These are phyloP conservation scores for Musa acuminata DNA, from an alignment of 176 grass and related monocot species.

Conservation along the genomic window DNA sequence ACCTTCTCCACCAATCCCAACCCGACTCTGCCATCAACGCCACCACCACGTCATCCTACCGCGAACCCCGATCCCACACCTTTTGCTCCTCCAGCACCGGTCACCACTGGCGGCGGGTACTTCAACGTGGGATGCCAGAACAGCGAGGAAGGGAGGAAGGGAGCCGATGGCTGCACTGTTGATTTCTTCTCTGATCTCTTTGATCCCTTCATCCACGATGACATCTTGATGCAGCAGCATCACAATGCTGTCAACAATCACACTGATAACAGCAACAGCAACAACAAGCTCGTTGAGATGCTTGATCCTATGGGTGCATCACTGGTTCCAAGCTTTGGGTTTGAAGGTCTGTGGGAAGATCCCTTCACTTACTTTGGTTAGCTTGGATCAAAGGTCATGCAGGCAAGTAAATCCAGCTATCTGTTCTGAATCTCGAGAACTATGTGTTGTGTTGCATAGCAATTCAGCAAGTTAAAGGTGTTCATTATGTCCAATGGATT, in stretches of 20 bases:
- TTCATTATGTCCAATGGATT: background rate
- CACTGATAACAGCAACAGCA: background rate
- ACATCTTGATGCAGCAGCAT: background rate
- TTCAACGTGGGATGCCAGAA: too few relatives aligned
- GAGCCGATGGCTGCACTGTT: background rate
- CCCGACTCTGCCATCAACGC: background rate
- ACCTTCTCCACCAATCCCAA: background rate
- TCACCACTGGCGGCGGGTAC: background rate
- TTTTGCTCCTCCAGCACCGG: background rate
- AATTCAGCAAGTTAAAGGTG: background rate
- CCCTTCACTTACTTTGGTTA: background rate
- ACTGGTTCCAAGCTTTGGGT: background rate
- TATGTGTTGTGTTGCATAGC: background rate
- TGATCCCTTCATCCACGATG: background rate
- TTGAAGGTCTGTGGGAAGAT: background rate
- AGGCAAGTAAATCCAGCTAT: background rate
- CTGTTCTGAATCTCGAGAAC: background rate
- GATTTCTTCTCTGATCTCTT: slow-evolving; percentile 2
- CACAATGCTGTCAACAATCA: background rate
- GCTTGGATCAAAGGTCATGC: background rate
- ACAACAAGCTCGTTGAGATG: background rate
- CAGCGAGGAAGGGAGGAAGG: background rate
- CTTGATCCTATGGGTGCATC: background rate
- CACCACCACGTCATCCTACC: background rate
- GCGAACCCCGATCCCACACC: background rate